A percentile compares a stretch with the other conserved stretches of the same genome.
Evolutionary conservation across 805 yeast species (phyloP).

Genomic region (Ogataea pilisensis): DNA sequence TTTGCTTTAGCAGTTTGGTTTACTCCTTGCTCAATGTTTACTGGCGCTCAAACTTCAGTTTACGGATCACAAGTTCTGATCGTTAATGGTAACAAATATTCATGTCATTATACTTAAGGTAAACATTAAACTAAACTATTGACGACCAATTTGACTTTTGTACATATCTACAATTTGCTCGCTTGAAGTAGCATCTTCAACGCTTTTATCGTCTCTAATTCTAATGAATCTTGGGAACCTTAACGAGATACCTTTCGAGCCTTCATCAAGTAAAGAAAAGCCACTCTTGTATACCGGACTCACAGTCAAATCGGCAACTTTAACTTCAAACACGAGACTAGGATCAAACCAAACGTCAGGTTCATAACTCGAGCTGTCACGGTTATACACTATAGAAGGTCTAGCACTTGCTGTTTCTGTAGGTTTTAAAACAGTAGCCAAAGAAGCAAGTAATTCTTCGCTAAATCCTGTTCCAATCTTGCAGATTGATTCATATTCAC

Average conservation of each 20-base stretch:
- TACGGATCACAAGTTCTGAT: no score
- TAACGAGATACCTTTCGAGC: slow-evolving; percentile 69
- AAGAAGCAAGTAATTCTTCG: slow-evolving; percentile 67
- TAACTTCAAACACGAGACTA: slow-evolving; percentile 73
- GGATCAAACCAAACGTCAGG: slow-evolving; percentile 98
- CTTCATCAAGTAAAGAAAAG: slow-evolving; percentile 51
- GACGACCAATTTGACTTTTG: slow-evolving; percentile 53
- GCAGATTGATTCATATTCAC: slow-evolving; percentile 92
- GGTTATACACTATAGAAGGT: slow-evolving; percentile 63
- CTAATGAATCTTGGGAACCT: slow-evolving; percentile 86
- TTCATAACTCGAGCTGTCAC: slow-evolving; percentile 52
- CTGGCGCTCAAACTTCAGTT: no score
- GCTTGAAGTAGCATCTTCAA: slow-evolving; percentile 83
- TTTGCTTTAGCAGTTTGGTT: no score
- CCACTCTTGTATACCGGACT: slow-evolving; percentile 92
- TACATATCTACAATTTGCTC: slow-evolving; percentile 83
- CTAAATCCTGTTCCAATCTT: slow-evolving; percentile 97
- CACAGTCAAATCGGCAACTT: slow-evolving; percentile 85
- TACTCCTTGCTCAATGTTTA: no score
- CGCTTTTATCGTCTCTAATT: slow-evolving; percentile 78
- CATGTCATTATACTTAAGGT: no score
- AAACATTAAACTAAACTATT: neutral
- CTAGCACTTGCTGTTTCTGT: slow-evolving; percentile 64
- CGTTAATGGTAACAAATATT: no score
- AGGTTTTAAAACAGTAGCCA: slow-evolving; percentile 60